These are phyloP conservation scores for Yamadazyma conglobata DNA, from an alignment of 1,139 yeast species.

Conservation along the genomic window DNA sequence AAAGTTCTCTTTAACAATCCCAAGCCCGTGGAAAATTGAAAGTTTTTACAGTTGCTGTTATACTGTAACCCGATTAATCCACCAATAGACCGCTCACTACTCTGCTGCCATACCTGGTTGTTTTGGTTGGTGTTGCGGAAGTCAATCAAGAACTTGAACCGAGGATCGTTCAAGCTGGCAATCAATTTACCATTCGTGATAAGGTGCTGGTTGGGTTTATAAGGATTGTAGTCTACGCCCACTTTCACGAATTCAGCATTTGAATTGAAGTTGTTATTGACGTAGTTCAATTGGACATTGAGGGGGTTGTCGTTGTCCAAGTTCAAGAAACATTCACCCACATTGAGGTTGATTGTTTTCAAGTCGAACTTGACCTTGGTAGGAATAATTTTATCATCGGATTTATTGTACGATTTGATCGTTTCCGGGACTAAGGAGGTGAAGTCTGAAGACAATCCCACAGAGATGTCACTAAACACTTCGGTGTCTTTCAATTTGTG, in stretches of 20 bases:
- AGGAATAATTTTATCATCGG: slow-evolving; percentile 32
- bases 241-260: slow-evolving; percentile 42
- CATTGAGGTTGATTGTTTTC: slow-evolving; percentile 30
- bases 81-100: slow-evolving; percentile 30
- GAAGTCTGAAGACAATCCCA: slow-evolving; percentile 34
- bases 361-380: slow-evolving; percentile 40
- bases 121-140: slow-evolving; percentile 35
- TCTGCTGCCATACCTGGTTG: slow-evolving; percentile 39
- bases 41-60: slow-evolving; percentile 13
- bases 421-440: slow-evolving; percentile 23
- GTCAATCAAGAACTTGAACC: slow-evolving; percentile 37
- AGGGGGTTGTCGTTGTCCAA: slow-evolving; percentile 40
- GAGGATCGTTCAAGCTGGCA: slow-evolving; percentile 39
- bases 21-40: slow-evolving; percentile 35
- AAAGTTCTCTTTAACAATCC: slow-evolving; percentile 41
- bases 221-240: slow-evolving; percentile 45
- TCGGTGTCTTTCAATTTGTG: slow-evolving; percentile 36
- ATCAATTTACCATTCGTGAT: slow-evolving; percentile 32
- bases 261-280: slow-evolving; percentile 42
- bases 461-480: slow-evolving; percentile 39
- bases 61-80: slow-evolving; percentile 46
- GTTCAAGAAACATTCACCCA: slow-evolving; percentile 34
- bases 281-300: slow-evolving; percentile 37
- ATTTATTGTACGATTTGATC: slow-evolving; percentile 24
- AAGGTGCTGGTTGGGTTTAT: slow-evolving; percentile 44